Evolutionary conservation across 768 basidiomycete genomes (phyloP), one percentile per base, ranked within the genome.

Genomic region (Boletellus emodensis): DNA sequence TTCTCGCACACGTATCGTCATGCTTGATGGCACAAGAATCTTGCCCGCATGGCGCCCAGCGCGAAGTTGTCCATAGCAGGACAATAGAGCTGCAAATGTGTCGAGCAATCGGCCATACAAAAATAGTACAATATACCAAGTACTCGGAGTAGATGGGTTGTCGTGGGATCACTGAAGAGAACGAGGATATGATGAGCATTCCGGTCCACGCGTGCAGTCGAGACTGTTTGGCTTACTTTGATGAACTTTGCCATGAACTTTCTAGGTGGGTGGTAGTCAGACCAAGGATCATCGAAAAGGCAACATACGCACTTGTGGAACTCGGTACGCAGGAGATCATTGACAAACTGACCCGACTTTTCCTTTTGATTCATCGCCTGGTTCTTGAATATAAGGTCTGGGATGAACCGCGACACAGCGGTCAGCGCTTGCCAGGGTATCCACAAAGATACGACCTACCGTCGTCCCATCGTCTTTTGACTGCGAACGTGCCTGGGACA

Each of bases 301-400:
- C 18, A 2, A 33, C 35, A 47, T 1, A 80, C 87, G 51, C 52
- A 91, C 90, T 85, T 90, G 74, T 94, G 92, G 66, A 94, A 95
- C 63, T 94, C 90, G 45, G 93, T 94, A 65, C 95, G 79, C 53
- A 98, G 70, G 44, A 97, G 75, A 70, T 98, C 96, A 64, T 99
- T 98, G 54, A 98, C 93, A 63, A 98, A 98, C 50, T 88, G 85
- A 12, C 85, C 84, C 3, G 75, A 70, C 64, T 84, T 84, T 47
- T 84, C 79, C 32, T 73, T 78, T 41, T 76, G 66, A 30, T 77
- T 80, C 70, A 84, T 84, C 0, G 96, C 91, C 70, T 99, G 96
- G 67, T 98, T 97, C 75, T 97, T 98, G 82, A 98, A 98, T 62
- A 98, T 94, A 47, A 96, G 75, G 69, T 99, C 93, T 93, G 61